Evolutionary conservation across 116 monocot genomes (phyloP), one percentile per base, ranked within the genome.

Genomic region (Papilionanthe hybrid): DNA sequence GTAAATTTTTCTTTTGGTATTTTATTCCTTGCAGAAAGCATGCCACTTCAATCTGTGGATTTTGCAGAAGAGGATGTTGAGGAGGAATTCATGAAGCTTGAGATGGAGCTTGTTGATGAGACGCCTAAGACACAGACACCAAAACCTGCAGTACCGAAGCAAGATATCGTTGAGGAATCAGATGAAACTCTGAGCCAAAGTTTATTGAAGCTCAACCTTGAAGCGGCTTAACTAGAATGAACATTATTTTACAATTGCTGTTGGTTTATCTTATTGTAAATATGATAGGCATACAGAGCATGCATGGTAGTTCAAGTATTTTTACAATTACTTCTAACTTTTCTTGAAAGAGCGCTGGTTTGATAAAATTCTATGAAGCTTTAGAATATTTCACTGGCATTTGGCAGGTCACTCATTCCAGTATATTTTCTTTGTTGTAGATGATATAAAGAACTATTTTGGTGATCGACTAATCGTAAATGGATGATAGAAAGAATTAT

Each of bases 51-150:
- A 29, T 82, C 74, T 23, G 41, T 55, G 9, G 90, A 84, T 71
- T 43, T 85, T 25, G 93, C 89, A n/a, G 90, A 92, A 49, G 85
- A 87, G 55, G 83, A 88, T 47, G 15, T 93, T 6, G 93, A 91
- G 78, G 87, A 90, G 49, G 95, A 95, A n/a, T 91, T 95, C 74
- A 82, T 42, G 71, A 84, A 86, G 37, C 72, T 91, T n/a, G 89
- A 91, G 80, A 56, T 78, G 76, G 87, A 89, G 68, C 79, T 85
- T 72, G 69, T 65, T 22, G 84, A 82, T 48, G 86, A 86, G 63
- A 15, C 50, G 20, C 78, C 79, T 53, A 30, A 37, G 20, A 43
- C 75, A 42, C 50, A 84, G 78, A 53, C 57, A 19, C 45, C 28
- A 17, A 76, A 79, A 60, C 45, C 78, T 63, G 72, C 10, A 3